Evolutionary conservation across 1,139 yeast genomes (phyloP), one percentile per base, ranked within the genome.

Genomic region (Yamadazyma spencermartinsiae): DNA sequence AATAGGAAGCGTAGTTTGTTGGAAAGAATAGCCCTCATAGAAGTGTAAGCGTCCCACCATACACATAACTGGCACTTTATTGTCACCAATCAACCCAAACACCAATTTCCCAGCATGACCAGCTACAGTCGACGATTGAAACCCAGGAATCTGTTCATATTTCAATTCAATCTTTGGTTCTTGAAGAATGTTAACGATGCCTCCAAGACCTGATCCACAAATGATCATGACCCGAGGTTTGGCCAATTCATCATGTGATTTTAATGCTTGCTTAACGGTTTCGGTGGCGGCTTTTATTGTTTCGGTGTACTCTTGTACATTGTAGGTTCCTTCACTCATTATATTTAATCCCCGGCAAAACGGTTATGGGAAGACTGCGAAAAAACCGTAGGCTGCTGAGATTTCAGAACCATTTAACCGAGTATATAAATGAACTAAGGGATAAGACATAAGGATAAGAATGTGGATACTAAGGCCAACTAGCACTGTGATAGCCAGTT

Each of bases 151-250:
- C 1, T 74, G 71, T 4, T 60, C 51, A 57, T 89, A 92, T 1
- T 82, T 65, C 24, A 92, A 71, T 49, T 74, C 77, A 30, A 76
- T 59, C 39, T 57, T 60, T 34, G 76, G 59, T 34, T 62, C 65
- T 1, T 65, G 52, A 42, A 83, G 56, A 45, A 72, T 61, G 37
- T 77, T 68, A 1, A 92, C 84, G 38, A 92, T 82, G 0, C 95
- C 95, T 8, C 96, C 95, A 12, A 92, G 71, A 0, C 98, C 98
- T 3, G 97, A 87, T 4, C 98, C 98, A 65, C 98, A 90, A 37
- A 92, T 85, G 48, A 92, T 84, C 52, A 90, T 76, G 1, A 79
- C 83, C 42, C 79, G 67, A 1, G 94, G 92, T 20, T 54, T 41
- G 28, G 49, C 16, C 30, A 67, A 48, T 13, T 38, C 41, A 20